phyloP scores from a whole-genome alignment of 2,329 filamentous ascomycete genomes.

The Emericellopsis atlantica region DNA sequence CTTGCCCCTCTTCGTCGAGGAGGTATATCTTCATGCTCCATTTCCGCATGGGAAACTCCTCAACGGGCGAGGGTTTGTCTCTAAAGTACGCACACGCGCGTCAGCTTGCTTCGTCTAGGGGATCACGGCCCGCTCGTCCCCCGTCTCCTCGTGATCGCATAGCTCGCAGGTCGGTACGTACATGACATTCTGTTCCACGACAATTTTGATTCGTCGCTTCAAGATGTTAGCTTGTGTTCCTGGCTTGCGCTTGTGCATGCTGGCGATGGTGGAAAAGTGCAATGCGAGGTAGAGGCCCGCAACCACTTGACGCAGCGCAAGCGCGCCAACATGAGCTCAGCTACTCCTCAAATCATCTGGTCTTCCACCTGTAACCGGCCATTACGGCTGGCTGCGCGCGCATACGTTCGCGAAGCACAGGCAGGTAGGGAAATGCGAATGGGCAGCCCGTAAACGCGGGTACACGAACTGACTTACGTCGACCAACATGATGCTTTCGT shows the following conservation, averaged over 20 bases:
- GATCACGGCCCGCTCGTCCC: background rate
- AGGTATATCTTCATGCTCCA: slow-evolving; percentile 85
- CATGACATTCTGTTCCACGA: slow-evolving; percentile 85
- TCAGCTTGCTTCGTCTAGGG: slow-evolving; percentile 5
- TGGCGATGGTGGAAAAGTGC: too few relatives aligned
- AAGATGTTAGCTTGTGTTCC: slow-evolving; percentile 19
- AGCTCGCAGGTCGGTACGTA: slow-evolving; percentile 32
- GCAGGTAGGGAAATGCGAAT: background rate
- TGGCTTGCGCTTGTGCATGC: background rate
- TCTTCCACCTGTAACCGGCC: background rate
- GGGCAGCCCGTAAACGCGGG: background rate
- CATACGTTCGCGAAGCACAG: too few relatives aligned
- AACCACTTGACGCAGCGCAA: too few relatives aligned
- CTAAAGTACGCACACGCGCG: slow-evolving; percentile 23
- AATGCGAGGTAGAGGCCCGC: too few relatives aligned
- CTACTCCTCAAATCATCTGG: too few relatives aligned
- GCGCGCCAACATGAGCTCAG: too few relatives aligned
- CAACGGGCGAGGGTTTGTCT: slow-evolving; percentile 67
- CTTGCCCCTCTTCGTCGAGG: slow-evolving; percentile 74
- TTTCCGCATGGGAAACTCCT: slow-evolving; percentile 82
- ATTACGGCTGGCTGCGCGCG: background rate
- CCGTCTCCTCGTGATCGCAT: background rate
- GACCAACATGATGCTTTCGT: slow-evolving; percentile 14
- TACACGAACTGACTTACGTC: slow-evolving; percentile 10
- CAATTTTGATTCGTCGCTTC: slow-evolving; percentile 82